Conservation (phyloP, 2,329 filamentous ascomycete genomes). For the Decorospora gaudefroyi region DNA sequence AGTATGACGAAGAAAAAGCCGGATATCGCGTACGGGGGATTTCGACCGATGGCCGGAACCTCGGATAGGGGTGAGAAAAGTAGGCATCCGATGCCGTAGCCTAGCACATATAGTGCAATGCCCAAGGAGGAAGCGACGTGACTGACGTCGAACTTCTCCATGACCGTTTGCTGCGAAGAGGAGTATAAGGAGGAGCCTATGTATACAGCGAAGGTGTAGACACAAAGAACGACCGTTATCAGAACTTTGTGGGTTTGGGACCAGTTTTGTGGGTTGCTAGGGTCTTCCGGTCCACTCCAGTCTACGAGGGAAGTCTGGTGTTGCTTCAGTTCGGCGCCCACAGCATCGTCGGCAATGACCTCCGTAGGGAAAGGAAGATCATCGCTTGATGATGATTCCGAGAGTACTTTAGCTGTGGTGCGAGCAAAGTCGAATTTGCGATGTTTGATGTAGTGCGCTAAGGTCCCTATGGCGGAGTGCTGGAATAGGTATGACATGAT, state of each 20-base stretch:
- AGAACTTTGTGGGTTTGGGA: slow-evolving; percentile 36
- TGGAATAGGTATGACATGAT: slow-evolving; percentile 30
- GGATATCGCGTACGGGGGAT: slow-evolving; percentile 68
- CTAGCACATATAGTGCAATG: slow-evolving; percentile 65
- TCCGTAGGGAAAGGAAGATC: slow-evolving; percentile 18
- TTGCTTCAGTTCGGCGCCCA: slow-evolving; percentile 26
- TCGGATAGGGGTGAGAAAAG: slow-evolving; percentile 69
- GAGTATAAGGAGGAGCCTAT: slow-evolving; percentile 58
- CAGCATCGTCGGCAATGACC: slow-evolving; percentile 12
- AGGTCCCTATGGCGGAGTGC: slow-evolving; percentile 26
- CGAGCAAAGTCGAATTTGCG: slow-evolving; percentile 30
- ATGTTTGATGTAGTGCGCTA: slow-evolving; percentile 24
- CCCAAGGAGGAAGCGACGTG: slow-evolving; percentile 59
- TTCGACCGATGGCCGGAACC: slow-evolving; percentile 67
- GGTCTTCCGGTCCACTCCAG: slow-evolving; percentile 47
- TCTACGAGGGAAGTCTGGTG: slow-evolving; percentile 42
- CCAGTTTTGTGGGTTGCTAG: slow-evolving; percentile 48
- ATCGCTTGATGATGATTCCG: slow-evolving; percentile 26
- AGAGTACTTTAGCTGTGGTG: slow-evolving; percentile 17
- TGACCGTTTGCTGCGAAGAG: slow-evolving; percentile 51
- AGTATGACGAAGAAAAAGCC: slow-evolving; percentile 70
- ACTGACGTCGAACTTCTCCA: slow-evolving; percentile 57
- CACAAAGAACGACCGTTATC: slow-evolving; percentile 42
- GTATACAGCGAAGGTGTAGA: slow-evolving; percentile 65
- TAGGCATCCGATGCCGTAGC: slow-evolving; percentile 64